A percentile compares a stretch with the other conserved stretches of the same genome.
Evolutionary conservation across 2,329 filamentous ascomycete genomes (phyloP).

Genomic region (Ciborinia camelliae): DNA sequence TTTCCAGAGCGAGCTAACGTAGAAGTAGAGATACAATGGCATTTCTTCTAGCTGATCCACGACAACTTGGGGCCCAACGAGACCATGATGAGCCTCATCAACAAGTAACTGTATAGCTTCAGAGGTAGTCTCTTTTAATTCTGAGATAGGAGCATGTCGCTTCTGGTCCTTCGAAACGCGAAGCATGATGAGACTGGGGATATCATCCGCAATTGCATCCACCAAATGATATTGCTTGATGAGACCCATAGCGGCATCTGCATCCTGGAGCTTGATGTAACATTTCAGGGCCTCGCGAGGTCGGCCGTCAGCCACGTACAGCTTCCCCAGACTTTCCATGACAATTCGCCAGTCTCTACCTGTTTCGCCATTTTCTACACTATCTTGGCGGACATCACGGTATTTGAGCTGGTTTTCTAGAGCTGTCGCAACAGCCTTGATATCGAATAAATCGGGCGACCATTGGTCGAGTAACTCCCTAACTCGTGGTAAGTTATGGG

Average conservation of each 20-base stretch:
- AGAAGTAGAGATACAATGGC: slow-evolving; percentile 83
- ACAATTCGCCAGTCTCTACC: slow-evolving; percentile 85
- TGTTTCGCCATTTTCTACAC: slow-evolving; percentile 66
- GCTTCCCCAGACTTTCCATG: slow-evolving; percentile 78
- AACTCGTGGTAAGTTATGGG: slow-evolving; percentile 70
- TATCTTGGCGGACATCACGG: slow-evolving; percentile 71
- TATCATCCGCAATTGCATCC: slow-evolving; percentile 83
- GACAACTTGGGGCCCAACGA: slow-evolving; percentile 74
- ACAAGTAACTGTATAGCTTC: slow-evolving; percentile 86
- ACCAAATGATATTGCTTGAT: slow-evolving; percentile 88
- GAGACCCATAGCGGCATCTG: slow-evolving; percentile 80
- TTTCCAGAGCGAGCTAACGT: slow-evolving; percentile 81
- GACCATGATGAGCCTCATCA: slow-evolving; percentile 84
- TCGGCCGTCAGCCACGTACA: slow-evolving; percentile 78
- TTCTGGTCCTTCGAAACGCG: slow-evolving; percentile 73
- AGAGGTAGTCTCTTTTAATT: slow-evolving; percentile 74
- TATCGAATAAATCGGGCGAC: slow-evolving; percentile 80
- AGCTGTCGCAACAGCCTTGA: slow-evolving; percentile 69
- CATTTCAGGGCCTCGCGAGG: slow-evolving; percentile 81
- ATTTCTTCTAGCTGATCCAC: slow-evolving; percentile 71
- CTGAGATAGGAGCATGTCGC: slow-evolving; percentile 59
- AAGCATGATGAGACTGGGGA: slow-evolving; percentile 81
- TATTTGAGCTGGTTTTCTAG: slow-evolving; percentile 80
- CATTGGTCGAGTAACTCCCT: slow-evolving; percentile 77
- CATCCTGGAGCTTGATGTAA: slow-evolving; percentile 89